Evolutionary conservation across 345 rosid species (phyloP).

Genomic region (Ceriops decandra): DNA sequence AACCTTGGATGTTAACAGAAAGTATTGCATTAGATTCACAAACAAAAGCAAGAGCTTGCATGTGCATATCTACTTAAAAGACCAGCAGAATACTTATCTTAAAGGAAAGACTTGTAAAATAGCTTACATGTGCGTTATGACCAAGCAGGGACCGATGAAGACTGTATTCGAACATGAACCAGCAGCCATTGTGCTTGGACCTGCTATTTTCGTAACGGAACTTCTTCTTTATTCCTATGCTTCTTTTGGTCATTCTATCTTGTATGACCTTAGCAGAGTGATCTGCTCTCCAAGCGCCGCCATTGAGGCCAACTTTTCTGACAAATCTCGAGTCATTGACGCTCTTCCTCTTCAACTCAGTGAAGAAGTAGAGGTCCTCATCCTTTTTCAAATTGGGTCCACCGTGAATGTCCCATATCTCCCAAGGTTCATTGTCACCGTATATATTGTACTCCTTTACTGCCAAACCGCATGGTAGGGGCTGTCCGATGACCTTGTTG

Average conservation of each 20-base stretch:
- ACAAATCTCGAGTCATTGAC: background rate
- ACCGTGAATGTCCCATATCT: background rate
- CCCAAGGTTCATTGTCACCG: constrained; percentile 1
- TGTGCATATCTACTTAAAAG: background rate
- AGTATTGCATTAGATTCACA: too few species aligned
- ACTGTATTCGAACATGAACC: background rate
- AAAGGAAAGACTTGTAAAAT: background rate
- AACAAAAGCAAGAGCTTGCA: too few species aligned
- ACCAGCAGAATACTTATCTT: background rate
- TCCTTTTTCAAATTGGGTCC: background rate
- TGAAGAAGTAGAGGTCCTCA: background rate
- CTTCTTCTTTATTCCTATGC: background rate
- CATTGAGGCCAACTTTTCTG: background rate
- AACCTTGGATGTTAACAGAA: too few species aligned
- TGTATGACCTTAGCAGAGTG: background rate
- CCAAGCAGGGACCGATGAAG: background rate
- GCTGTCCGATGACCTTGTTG: background rate
- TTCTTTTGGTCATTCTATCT: background rate
- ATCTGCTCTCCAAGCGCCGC: background rate
- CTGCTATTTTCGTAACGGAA: background rate
- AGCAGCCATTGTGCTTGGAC: background rate
- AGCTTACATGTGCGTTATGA: background rate
- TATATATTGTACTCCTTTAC: background rate
- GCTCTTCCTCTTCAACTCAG: background rate
- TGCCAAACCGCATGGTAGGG: background rate